Evolutionary conservation across 2,329 filamentous ascomycete genomes (phyloP), one percentile per base, ranked within the genome.

Genomic region (Hymenoscyphus infarciens): DNA sequence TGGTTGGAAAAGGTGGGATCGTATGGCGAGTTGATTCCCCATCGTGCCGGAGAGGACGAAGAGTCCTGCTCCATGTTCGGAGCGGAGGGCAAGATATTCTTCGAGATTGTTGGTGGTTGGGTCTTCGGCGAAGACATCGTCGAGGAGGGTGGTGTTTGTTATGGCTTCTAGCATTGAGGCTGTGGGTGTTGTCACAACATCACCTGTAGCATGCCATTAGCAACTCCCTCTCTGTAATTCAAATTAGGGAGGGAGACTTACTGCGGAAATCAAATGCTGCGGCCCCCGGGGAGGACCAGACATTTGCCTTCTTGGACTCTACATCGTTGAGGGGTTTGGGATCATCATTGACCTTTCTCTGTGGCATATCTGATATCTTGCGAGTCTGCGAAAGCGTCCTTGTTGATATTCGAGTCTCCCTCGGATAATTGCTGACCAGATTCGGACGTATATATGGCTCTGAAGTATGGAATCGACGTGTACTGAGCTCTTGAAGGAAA

Each of bases 1-100:
- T 15, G 93, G 92, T 64, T 91, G 88, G 0, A 81, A 83, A 15
- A 97, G 82, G 63, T 95, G 89, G 1, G 90, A 83, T 45, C 93
- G 86, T 52, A 97, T 82, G 0, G 89, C 88, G 19, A 97, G 80
- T 75, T 97, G 92, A 77, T 97, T 97, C 49, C 92, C 92, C 92
- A 97, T 97, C 4, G 93, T 97, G 3, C 94, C 94, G 0, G 91
- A 95, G 63, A 96, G 81, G 61, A 97, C 91, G 60, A 97, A 87
- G 4, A 97, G 80, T 0, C 85, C 89, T 7, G 86, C 86, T 71
- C 92, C 88, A 70, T 96, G 92, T 68, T 86, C 86, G 0, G 91
- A 85, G 3, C 96, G 82, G 35, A 82, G 74, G 19, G 92, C 91
- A 54, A 96, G 82, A 74, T 90, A 87, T 55, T 82, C 77, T 75